These are phyloP conservation scores for Macrocybe gigantea DNA, from an alignment of 768 basidiomycete genomes.

Conservation along the genomic window DNA sequence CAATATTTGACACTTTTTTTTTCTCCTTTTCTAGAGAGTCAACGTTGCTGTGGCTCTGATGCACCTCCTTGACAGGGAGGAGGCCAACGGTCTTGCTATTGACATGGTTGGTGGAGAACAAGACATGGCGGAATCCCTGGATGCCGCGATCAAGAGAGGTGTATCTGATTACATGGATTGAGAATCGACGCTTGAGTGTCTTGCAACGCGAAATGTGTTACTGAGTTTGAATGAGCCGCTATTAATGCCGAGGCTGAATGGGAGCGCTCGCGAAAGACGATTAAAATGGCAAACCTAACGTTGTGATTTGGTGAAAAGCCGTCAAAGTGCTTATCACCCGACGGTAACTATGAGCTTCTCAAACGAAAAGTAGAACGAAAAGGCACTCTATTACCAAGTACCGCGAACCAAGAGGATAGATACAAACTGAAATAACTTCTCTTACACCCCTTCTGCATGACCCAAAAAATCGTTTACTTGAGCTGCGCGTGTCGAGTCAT, in stretches of 20 bases:
- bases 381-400: too few species aligned
- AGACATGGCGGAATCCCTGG: conserved; percentile 39
- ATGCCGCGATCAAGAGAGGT: conserved; percentile 43
- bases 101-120: conserved; percentile 54
- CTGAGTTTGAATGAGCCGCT: too few species aligned
- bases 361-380: neutral
- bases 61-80: conserved; percentile 41
- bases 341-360: too few species aligned
- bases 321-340: too few species aligned
- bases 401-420: too few species aligned
- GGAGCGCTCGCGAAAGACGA: neutral
- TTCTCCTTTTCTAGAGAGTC: conserved; percentile 33
- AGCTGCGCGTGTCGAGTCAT: conserved; percentile 14
- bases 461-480: conserved; percentile 20
- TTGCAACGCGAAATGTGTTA: too few species aligned
- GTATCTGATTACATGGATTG: conserved; percentile 36
- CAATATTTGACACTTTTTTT: neutral
- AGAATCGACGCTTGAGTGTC: neutral
- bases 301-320: neutral
- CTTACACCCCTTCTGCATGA: too few species aligned
- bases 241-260: too few species aligned
- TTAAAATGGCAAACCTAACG: conserved; percentile 2
- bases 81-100: conserved; percentile 50
- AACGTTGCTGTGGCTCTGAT: conserved; percentile 51
- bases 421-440: conserved; percentile 2